These are phyloP conservation scores for Naganishia vaughanmartiniae DNA, from an alignment of 768 basidiomycete species.

Conservation along the genomic window DNA sequence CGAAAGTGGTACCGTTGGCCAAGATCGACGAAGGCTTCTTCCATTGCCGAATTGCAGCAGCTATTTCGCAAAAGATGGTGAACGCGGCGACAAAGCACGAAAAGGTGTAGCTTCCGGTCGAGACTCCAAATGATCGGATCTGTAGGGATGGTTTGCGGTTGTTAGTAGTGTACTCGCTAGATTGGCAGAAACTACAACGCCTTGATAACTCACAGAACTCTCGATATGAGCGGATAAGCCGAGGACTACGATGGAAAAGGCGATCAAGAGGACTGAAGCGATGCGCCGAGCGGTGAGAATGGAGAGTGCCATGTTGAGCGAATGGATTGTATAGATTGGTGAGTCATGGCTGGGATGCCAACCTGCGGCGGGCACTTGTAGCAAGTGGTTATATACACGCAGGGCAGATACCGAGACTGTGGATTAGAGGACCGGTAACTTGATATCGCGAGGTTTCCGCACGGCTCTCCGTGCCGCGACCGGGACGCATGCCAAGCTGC, in stretches of 20 bases:
- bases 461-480: too few species aligned
- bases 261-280: conserved; percentile 26
- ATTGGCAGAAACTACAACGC: not conserved
- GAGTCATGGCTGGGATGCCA: not conserved
- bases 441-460: too few species aligned
- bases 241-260: conserved; percentile 35
- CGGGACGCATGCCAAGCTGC: too few species aligned
- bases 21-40: conserved; percentile 12
- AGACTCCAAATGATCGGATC: conserved; percentile 34
- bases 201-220: conserved; percentile 31
- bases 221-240: conserved; percentile 41
- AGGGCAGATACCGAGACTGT: too few species aligned
- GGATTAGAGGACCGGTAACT: too few species aligned
- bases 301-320: not conserved
- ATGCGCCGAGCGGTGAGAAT: conserved; percentile 26
- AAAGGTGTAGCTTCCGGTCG: conserved; percentile 35
- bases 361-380: too few species aligned
- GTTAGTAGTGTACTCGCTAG: not conserved
- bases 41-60: conserved; percentile 16
- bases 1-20: not conserved
- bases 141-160: not conserved
- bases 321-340: not conserved
- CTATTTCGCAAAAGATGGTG: conserved; percentile 36
- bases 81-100: conserved; percentile 40
- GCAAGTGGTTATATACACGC: too few species aligned